A percentile compares a stretch with the other conserved stretches of the same genome.
Evolutionary conservation across 208 protist species (phyloP).

Genomic region (Leptomonas seymouri): DNA sequence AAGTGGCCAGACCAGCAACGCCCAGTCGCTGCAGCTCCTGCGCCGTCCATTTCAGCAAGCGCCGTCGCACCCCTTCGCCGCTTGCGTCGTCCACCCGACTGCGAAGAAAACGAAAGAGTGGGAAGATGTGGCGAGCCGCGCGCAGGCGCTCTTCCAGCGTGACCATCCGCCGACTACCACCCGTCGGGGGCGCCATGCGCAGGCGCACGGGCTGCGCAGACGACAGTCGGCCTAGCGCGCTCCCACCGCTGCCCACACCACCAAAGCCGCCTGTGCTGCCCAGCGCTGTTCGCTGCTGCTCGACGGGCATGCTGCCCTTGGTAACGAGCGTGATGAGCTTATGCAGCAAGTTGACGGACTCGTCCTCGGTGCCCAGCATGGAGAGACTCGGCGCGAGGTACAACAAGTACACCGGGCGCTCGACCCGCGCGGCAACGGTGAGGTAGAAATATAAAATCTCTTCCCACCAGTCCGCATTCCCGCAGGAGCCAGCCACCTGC

Average conservation of each 20-base stretch:
- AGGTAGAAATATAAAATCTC: constrained; percentile 69
- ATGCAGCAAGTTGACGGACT: constrained; percentile 69
- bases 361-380: constrained; percentile 57
- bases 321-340: constrained; percentile 71
- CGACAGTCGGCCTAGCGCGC: neutral
- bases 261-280: neutral
- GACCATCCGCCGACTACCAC: constrained; percentile 36
- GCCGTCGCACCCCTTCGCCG: constrained; percentile 61
- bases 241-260: neutral
- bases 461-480: constrained; percentile 79
- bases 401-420: constrained; percentile 59
- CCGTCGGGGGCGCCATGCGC: constrained; percentile 63
- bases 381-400: constrained; percentile 76
- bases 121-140: constrained; percentile 64
- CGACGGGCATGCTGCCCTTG: constrained; percentile 65
- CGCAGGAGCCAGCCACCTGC: constrained; percentile 62
- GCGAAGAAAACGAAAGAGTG: constrained; percentile 62
- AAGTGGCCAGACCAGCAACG: neutral
- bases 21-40: constrained; percentile 49
- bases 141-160: constrained; percentile 63
- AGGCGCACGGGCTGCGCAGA: constrained; percentile 48
- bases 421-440: constrained; percentile 40
- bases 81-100: constrained; percentile 42
- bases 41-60: constrained; percentile 67
- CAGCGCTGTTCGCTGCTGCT: constrained; percentile 30